Percentiles rank a stretch among this genome's conserved stretches.
Evolutionary conservation across 129 eudicot genomes (phyloP).

Genomic region (Mikania micrantha): DNA sequence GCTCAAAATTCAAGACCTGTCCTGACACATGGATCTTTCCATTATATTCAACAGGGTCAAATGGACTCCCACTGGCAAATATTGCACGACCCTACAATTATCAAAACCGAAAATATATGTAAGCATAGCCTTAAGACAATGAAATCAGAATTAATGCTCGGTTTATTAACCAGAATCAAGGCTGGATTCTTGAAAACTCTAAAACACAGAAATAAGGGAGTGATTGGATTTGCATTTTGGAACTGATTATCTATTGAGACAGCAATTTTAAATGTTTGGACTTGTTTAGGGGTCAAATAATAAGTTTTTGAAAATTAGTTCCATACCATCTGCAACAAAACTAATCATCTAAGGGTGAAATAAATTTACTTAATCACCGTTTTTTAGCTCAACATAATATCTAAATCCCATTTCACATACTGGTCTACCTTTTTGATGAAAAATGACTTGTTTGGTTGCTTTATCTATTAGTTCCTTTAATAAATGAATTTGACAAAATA

Average conservation of each 20-base stretch:
- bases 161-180: background rate
- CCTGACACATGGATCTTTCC: conserved; percentile 73
- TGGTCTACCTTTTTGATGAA: background rate
- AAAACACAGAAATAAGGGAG: background rate
- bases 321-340: background rate
- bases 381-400: background rate
- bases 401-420: background rate
- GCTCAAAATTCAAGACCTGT: conserved; percentile 54
- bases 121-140: background rate
- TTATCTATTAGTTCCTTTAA: background rate
- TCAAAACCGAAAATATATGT: background rate
- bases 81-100: conserved; percentile 73
- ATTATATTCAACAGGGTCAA: conserved; percentile 72
- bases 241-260: background rate
- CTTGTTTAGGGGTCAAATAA: background rate
- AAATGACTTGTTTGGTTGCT: background rate
- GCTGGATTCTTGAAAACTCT: background rate
- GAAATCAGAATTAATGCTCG: background rate
- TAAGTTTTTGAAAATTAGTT: background rate
- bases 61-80: conserved; percentile 99
- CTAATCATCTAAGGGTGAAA: background rate
- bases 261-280: background rate
- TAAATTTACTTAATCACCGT: background rate
- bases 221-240: background rate
- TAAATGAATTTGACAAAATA: background rate